Conservation (phyloP, 306 rosid genomes). For the Pachyrhizus erosus region DNA sequence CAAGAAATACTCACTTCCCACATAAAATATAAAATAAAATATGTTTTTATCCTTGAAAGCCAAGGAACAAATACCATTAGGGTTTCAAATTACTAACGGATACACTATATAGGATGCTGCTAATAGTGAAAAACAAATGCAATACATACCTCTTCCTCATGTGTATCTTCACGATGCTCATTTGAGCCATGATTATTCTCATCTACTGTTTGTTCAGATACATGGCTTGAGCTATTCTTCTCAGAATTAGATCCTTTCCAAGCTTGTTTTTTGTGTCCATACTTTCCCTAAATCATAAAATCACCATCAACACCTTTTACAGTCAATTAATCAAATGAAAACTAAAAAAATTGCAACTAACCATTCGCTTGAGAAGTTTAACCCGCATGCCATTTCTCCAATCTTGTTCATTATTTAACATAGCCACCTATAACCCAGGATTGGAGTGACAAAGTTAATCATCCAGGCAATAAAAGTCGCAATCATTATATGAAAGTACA, state of each 20-base stretch:
- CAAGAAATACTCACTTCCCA: not conserved
- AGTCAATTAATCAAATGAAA: slow-evolving; percentile 7
- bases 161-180: slow-evolving; percentile 71
- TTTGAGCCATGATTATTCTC: slow-evolving; percentile 65
- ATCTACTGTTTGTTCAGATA: slow-evolving; percentile 62
- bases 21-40: not conserved
- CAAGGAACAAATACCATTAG: too few relatives aligned
- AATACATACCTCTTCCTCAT: slow-evolving; percentile 73
- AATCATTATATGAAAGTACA: slow-evolving; percentile 25
- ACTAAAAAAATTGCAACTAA: slow-evolving; percentile 28
- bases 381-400: slow-evolving; percentile 98
- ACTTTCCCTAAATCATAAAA: slow-evolving; percentile 62
- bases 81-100: not conserved
- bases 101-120: not conserved
- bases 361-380: slow-evolving; percentile 81
- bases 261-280: slow-evolving; percentile 72
- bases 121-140: not conserved
- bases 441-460: slow-evolving; percentile 34
- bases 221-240: slow-evolving; percentile 58
- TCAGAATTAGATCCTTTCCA: slow-evolving; percentile 73
- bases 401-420: slow-evolving; percentile 78
- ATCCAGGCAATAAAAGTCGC: slow-evolving; percentile 16
- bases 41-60: not conserved
- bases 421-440: slow-evolving; percentile 63
- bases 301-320: slow-evolving; percentile 33